phyloP scores from a whole-genome alignment of 768 basidiomycete genomes.

The Symmetrospora coprosmae region DNA sequence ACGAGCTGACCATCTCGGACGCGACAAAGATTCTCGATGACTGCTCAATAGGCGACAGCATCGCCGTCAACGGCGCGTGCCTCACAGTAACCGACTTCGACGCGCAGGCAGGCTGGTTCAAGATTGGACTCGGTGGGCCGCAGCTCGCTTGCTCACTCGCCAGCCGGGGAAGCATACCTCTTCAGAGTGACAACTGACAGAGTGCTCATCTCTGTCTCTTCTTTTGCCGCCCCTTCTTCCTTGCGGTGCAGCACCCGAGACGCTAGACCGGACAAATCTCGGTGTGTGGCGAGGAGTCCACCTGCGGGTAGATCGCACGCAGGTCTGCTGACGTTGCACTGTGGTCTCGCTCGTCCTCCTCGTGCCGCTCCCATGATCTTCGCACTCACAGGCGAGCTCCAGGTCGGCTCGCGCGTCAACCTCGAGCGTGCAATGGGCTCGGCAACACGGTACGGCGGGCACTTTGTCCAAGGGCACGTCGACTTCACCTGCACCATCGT shows the following conservation, averaged over 20 bases:
- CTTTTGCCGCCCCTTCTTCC: not conserved
- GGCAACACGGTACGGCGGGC: constrained; percentile 83
- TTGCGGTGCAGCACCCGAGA: constrained; percentile 59
- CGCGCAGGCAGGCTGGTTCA: constrained; percentile 49
- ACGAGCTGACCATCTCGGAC: constrained; percentile 59
- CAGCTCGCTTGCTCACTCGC: not conserved
- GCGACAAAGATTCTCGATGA: constrained; percentile 63
- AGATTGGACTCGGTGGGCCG: constrained; percentile 54
- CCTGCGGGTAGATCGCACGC: too few species aligned
- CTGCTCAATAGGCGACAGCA: constrained; percentile 87
- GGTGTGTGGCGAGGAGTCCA: constrained; percentile 47
- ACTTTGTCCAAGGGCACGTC: constrained; percentile 96
- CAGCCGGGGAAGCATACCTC: not conserved
- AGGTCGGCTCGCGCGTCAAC: constrained; percentile 67
- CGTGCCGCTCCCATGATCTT: too few species aligned
- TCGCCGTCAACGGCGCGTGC: constrained; percentile 70
- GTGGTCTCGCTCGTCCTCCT: too few species aligned
- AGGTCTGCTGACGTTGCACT: too few species aligned
- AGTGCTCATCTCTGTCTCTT: too few species aligned
- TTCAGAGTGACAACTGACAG: not conserved
- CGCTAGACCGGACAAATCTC: constrained; percentile 73
- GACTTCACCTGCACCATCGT: constrained; percentile 72
- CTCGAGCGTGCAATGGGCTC: constrained; percentile 88
- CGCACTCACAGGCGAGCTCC: constrained; percentile 53
- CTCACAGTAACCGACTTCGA: constrained; percentile 81